These are phyloP conservation scores for Circinella minor DNA, from an alignment of 371 early-diverging fungal genomes.

Conservation along the genomic window DNA sequence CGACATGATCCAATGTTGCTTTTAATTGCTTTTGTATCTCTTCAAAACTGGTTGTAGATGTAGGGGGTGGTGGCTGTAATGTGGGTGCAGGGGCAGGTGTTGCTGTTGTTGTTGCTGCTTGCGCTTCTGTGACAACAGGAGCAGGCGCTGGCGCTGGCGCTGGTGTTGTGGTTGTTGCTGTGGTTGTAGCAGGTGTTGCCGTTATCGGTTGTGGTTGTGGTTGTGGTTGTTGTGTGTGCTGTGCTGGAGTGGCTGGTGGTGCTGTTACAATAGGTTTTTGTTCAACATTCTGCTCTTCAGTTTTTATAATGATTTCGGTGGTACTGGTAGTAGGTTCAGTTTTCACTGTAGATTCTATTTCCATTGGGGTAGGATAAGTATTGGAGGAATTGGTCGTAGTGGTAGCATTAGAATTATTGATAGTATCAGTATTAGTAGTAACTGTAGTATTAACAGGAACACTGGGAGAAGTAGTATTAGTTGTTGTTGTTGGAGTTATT, in stretches of 20 bases:
- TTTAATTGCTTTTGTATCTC: conserved; percentile 75
- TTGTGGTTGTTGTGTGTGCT: not conserved
- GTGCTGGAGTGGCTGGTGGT: not conserved
- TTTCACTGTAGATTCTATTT: conserved; percentile 1
- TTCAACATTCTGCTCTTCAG: conserved; percentile 1
- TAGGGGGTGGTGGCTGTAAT: conserved; percentile 14
- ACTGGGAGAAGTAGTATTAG: too few relatives aligned
- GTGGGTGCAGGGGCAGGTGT: conserved; percentile 1
- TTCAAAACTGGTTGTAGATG: conserved; percentile 52
- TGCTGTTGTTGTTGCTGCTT: not conserved
- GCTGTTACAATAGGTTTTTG: not conserved
- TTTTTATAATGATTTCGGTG: conserved; percentile 1
- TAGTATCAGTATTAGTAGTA: too few relatives aligned
- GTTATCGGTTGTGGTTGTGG: conserved; percentile 3
- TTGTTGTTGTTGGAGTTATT: not conserved
- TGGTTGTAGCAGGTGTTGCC: conserved; percentile 11
- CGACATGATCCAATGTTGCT: conserved; percentile 70
- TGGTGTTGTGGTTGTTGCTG: not conserved
- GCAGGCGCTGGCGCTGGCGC: not conserved
- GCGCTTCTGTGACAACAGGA: not conserved
- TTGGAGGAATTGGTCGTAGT: too few relatives aligned
- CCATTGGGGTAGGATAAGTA: not conserved
- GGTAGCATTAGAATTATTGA: too few relatives aligned
- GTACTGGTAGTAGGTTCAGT: not conserved
- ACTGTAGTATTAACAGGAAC: too few relatives aligned